Percentiles rank a stretch among this genome's conserved stretches.
Conservation (phyloP, 2,329 filamentous ascomycete genomes). For the Podosphaera xanthii region DNA sequence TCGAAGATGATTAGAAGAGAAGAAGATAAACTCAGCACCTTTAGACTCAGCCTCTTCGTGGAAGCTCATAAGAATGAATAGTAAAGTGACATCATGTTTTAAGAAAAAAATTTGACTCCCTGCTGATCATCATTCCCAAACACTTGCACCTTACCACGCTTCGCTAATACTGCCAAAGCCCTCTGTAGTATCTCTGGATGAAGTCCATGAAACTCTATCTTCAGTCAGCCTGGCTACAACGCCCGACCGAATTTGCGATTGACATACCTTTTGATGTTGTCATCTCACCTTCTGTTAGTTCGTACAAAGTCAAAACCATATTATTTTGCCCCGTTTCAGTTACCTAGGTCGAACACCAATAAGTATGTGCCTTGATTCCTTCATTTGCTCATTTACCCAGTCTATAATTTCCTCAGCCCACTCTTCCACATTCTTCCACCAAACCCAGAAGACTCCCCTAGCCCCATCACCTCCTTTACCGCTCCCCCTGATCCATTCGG, state of each 20-base stretch:
- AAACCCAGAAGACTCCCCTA: constrained; percentile 40
- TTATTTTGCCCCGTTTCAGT: constrained; percentile 79
- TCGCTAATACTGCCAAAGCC: constrained; percentile 60
- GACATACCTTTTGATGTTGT: constrained; percentile 41
- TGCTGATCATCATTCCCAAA: constrained; percentile 75
- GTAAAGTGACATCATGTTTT: background rate
- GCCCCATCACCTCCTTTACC: constrained; percentile 32
- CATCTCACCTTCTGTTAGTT: constrained; percentile 70
- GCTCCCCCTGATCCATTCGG: constrained; percentile 32
- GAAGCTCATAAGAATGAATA: background rate
- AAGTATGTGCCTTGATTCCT: background rate
- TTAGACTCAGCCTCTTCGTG: background rate
- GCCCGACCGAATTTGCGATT: background rate
- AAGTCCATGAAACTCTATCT: constrained; percentile 58
- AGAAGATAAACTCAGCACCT: background rate
- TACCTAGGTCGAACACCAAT: constrained; percentile 16
- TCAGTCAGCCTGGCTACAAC: background rate
- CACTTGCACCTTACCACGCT: constrained; percentile 76
- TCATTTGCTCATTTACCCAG: constrained; percentile 29
- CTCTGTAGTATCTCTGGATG: constrained; percentile 61
- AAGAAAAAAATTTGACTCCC: constrained; percentile 86
- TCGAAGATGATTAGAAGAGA: background rate
- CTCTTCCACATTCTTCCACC: constrained; percentile 72
- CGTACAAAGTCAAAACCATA: constrained; percentile 75
- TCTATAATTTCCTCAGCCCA: constrained; percentile 61